Conservation (phyloP, 768 basidiomycete genomes). For the Exidia glandulosa region DNA sequence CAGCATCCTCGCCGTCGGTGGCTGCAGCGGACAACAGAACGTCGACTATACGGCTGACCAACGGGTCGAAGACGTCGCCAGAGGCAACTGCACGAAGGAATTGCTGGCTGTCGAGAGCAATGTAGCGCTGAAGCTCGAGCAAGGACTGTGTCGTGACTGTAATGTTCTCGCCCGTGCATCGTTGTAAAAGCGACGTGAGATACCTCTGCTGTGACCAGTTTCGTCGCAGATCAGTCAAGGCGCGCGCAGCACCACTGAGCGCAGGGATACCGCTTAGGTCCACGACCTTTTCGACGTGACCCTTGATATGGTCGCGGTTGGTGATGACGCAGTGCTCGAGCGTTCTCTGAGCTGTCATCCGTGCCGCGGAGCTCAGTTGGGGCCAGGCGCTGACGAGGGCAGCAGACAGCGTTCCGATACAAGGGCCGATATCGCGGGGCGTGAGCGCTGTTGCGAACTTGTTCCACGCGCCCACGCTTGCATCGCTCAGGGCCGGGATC, state of each 20-base stretch:
- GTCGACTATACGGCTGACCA: constrained; percentile 56
- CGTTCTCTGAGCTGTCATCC: constrained; percentile 42
- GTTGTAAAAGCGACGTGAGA: constrained; percentile 59
- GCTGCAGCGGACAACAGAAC: constrained; percentile 58
- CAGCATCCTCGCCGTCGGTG: constrained; percentile 67
- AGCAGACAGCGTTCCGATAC: constrained; percentile 81
- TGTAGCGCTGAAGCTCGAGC: constrained; percentile 59
- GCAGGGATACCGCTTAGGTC: constrained; percentile 66
- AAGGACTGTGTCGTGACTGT: constrained; percentile 66
- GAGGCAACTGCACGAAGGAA: constrained; percentile 54
- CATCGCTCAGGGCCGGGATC: constrained; percentile 62
- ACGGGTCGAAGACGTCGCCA: constrained; percentile 78
- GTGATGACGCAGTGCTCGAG: constrained; percentile 63
- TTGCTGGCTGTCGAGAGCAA: constrained; percentile 23
- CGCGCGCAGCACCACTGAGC: constrained; percentile 23
- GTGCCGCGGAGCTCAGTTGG: constrained; percentile 41
- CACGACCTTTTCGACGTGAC: constrained; percentile 65
- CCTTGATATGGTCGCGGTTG: constrained; percentile 40
- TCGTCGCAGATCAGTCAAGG: constrained; percentile 21
- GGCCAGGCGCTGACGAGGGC: constrained; percentile 73
- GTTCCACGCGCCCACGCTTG: constrained; percentile 71
- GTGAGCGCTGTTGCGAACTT: constrained; percentile 60
- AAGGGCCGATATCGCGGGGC: constrained; percentile 63
- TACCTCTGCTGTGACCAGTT: constrained; percentile 41
- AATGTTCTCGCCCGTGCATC: constrained; percentile 67